Conservation (phyloP, 768 basidiomycete species). For the Trametes sanguinea region DNA sequence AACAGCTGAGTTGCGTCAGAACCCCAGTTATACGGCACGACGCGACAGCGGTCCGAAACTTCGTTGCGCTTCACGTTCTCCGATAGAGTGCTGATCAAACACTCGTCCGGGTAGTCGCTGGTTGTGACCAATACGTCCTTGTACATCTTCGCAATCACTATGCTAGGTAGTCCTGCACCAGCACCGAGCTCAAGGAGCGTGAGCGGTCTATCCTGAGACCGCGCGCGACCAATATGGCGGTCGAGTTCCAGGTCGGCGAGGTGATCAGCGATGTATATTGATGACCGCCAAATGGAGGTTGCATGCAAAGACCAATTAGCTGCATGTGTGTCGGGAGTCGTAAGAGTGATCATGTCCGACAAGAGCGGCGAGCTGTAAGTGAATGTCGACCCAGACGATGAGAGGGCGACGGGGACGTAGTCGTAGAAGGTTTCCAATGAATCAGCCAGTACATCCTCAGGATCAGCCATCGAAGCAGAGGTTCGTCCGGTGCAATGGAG, state of each 20-base stretch:
- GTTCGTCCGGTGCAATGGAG: too few relatives aligned
- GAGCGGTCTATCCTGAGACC: slow-evolving; percentile 13
- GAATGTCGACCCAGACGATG: slow-evolving; percentile 55
- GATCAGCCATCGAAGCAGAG: slow-evolving; percentile 34
- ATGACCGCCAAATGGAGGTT: slow-evolving; percentile 73
- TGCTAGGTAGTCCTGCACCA: slow-evolving; percentile 72
- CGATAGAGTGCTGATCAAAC: slow-evolving; percentile 56
- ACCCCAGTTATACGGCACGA: slow-evolving; percentile 68
- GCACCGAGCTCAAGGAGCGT: slow-evolving; percentile 74
- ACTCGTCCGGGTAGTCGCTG: slow-evolving; percentile 74
- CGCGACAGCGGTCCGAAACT: slow-evolving; percentile 49
- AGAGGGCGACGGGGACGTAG: slow-evolving; percentile 59
- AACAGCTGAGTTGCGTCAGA: slow-evolving; percentile 42
- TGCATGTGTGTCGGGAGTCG: slow-evolving; percentile 64
- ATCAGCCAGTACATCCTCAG: slow-evolving; percentile 69
- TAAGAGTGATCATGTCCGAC: slow-evolving; percentile 42
- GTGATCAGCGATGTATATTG: slow-evolving; percentile 68
- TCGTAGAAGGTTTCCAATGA: slow-evolving; percentile 66
- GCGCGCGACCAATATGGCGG: slow-evolving; percentile 25
- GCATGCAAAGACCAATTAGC: slow-evolving; percentile 79
- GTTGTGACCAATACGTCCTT: slow-evolving; percentile 45
- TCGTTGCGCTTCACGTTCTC: slow-evolving; percentile 58
- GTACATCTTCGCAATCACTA: slow-evolving; percentile 57
- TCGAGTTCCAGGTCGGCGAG: slow-evolving; percentile 48
- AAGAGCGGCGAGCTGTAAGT: slow-evolving; percentile 39